Evolutionary conservation across 345 rosid species (phyloP).

Genomic region (Gossypium stocksii): DNA sequence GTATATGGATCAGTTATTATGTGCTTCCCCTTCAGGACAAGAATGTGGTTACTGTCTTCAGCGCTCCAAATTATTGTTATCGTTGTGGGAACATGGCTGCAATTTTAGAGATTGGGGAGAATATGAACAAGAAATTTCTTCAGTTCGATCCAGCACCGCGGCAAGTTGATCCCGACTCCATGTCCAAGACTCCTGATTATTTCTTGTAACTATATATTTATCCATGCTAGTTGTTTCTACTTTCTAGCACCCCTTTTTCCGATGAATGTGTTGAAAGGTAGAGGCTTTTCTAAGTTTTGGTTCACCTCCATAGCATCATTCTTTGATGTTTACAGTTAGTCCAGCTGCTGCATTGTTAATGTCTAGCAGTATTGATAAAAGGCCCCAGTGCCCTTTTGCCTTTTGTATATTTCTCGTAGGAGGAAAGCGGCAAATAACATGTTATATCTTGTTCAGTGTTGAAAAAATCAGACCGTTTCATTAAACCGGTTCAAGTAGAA

Average conservation of each 20-base stretch:
- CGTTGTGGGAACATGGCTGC: slow-evolving; percentile 99
- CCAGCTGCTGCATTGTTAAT: slow-evolving; percentile 29
- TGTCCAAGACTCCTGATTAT: slow-evolving; percentile 96
- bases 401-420: slow-evolving; percentile 28
- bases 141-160: slow-evolving; percentile 94
- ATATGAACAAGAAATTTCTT: slow-evolving; percentile 93
- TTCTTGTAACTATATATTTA: slow-evolving; percentile 59
- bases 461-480: not conserved
- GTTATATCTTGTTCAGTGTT: not conserved
- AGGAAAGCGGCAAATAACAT: not conserved
- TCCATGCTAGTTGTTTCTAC: slow-evolving; percentile 31
- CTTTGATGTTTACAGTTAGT: slow-evolving; percentile 37
- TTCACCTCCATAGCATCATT: slow-evolving; percentile 36
- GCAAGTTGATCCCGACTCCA: slow-evolving; percentile 87
- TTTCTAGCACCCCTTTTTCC: slow-evolving; percentile 19
- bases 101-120: slow-evolving; percentile 87
- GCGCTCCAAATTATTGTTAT: slow-evolving; percentile 94
- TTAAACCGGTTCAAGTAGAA: not conserved
- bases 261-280: slow-evolving; percentile 25
- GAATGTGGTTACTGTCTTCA: slow-evolving; percentile 92
- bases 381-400: slow-evolving; percentile 26
- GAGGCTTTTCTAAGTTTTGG: slow-evolving; percentile 35
- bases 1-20: not conserved
- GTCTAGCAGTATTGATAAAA: slow-evolving; percentile 23
- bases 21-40: slow-evolving; percentile 44